Conservation (phyloP, 768 basidiomycete species). For the Podaxis sp. region DNA sequence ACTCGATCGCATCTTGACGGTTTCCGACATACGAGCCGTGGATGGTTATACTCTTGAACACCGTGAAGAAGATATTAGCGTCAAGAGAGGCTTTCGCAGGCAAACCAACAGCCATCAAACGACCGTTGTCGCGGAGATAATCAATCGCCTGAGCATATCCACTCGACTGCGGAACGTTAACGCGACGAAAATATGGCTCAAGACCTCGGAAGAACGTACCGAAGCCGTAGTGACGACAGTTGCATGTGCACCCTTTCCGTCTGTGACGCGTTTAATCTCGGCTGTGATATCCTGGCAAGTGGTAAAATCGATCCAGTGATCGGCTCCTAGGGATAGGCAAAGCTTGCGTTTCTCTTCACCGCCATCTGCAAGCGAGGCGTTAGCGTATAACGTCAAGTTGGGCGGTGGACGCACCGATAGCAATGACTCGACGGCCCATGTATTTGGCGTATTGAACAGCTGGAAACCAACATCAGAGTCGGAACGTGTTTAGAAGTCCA, state of each 20-base stretch:
- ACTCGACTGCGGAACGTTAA: constrained; percentile 24
- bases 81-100: constrained; percentile 61
- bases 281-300: constrained; percentile 62
- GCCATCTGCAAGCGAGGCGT: constrained; percentile 47
- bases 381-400: neutral
- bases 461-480: constrained; percentile 19
- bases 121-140: constrained; percentile 73
- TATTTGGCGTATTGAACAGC: constrained; percentile 79
- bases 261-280: constrained; percentile 62
- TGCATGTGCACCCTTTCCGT: constrained; percentile 72
- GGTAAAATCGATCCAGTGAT: constrained; percentile 79
- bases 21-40: constrained; percentile 62
- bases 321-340: constrained; percentile 62
- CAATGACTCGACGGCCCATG: constrained; percentile 79
- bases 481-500: neutral
- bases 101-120: constrained; percentile 77
- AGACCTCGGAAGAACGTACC: constrained; percentile 23
- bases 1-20: constrained; percentile 82
- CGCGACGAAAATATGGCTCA: too few species aligned
- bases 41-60: constrained; percentile 61
- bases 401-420: constrained; percentile 46
- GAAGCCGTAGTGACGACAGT: constrained; percentile 61
- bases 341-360: constrained; percentile 72
- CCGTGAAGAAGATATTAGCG: constrained; percentile 72
- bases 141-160: constrained; percentile 61